phyloP scores from a whole-genome alignment of 306 rosid species.

The Castanospermum australe region DNA sequence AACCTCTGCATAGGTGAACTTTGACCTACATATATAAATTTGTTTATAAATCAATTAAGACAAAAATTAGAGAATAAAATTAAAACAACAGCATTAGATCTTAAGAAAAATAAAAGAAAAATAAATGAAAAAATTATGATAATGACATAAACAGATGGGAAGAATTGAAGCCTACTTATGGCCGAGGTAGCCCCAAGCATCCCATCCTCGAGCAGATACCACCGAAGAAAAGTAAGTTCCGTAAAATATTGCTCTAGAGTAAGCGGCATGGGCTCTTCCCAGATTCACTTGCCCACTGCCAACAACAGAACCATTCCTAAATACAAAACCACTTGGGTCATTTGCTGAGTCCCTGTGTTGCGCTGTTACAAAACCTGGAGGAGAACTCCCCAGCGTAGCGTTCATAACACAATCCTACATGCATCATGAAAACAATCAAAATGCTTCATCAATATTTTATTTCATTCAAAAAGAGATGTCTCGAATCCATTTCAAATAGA shows the following conservation, averaged over 20 bases:
- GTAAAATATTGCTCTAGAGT: slow-evolving; percentile 39
- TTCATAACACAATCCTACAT: slow-evolving; percentile 31
- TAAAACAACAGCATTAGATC: too few species aligned
- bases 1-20: slow-evolving; percentile 28
- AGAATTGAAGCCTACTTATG: too few species aligned
- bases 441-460: too few species aligned
- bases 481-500: too few species aligned
- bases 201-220: slow-evolving; percentile 40
- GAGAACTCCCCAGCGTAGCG: not conserved
- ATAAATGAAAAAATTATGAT: too few species aligned
- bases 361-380: slow-evolving; percentile 41
- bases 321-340: slow-evolving; percentile 40
- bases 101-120: too few species aligned
- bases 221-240: slow-evolving; percentile 2
- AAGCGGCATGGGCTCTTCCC: slow-evolving; percentile 48
- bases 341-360: slow-evolving; percentile 3
- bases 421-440: not conserved
- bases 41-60: not conserved
- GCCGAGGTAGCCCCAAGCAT: slow-evolving; percentile 35
- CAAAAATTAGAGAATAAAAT: too few species aligned
- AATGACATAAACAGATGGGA: too few species aligned
- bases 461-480: not conserved
- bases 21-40: not conserved
- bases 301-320: slow-evolving; percentile 6
- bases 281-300: slow-evolving; percentile 32